Evolutionary conservation across 192 early-diverging fungal genomes (phyloP), one percentile per base, ranked within the genome.

Genomic region (Chytriomyces confervae): DNA sequence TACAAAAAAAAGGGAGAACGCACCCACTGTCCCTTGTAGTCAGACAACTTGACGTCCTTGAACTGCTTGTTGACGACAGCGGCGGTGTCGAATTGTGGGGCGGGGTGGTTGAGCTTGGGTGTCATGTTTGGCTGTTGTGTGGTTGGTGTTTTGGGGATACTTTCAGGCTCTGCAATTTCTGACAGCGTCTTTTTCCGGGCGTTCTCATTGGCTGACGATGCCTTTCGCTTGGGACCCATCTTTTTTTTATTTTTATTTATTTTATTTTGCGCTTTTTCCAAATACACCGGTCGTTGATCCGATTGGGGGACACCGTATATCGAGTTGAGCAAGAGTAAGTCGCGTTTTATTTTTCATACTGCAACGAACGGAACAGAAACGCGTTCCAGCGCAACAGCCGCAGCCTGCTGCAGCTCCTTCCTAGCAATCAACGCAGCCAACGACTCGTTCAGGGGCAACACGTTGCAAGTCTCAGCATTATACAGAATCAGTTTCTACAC

Each of bases 61-160:
- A 93, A 89, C 81, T 91, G 83, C 77, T 89, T 88, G 83, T 93
- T 80, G 78, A 92, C 83, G 36, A 93, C 88, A n/a, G 91, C 91
- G 57, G 77, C 77, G 74, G 88, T 87, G 44, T 74, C 84, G 87
- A 92, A 93, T 60, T 85, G 79, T 27, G 92, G 92, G 64, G 91
- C 91, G 50, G 76, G 76, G 51, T 69, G 29, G 13, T 61, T 47
- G 51, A 77, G 20, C 13, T 27, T 13, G 20, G 63, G 63, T 13
- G 13, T 27, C 11, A 65, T 27, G 63, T 65, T 23, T 60, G 18
- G 20, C 1, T 60, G 57, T 16, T 60, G 16, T 60, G 18, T 60
- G 57, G 20, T 23, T n/a, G 57, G 16, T 60, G 16, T 60, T 60
- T 60, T 60, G 57, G 18, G 57, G 57, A 60, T 60, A n/a, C 20